Evolutionary conservation across 2,329 filamentous ascomycete species (phyloP).

Genomic region (Trichoderma simmonsii): DNA sequence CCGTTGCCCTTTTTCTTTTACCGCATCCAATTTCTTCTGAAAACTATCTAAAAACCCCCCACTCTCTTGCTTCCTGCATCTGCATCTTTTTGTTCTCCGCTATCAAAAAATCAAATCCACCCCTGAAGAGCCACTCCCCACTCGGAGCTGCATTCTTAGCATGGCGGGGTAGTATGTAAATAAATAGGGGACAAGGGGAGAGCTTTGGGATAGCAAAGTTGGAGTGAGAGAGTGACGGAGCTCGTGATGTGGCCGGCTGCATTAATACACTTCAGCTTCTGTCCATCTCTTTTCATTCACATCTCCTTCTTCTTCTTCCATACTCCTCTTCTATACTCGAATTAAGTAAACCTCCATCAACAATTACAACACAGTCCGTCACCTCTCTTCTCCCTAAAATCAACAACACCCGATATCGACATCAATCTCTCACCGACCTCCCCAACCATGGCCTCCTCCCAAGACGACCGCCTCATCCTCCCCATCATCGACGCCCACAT

Average conservation of each 20-base stretch:
- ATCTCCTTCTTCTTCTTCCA: not conserved
- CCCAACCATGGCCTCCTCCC: constrained; percentile 30
- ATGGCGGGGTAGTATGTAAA: constrained; percentile 11
- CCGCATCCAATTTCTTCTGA: not conserved
- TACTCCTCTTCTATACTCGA: not conserved
- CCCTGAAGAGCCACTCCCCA: not conserved
- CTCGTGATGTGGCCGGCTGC: not conserved
- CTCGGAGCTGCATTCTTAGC: not conserved
- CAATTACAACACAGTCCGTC: not conserved
- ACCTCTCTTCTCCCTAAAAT: not conserved
- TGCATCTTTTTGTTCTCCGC: not conserved
- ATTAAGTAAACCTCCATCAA: not conserved
- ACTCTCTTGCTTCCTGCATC: not conserved
- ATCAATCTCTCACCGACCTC: not conserved
- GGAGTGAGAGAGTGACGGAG: not conserved
- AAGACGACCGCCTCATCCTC: constrained; percentile 40
- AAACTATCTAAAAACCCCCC: not conserved
- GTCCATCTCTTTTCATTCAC: not conserved
- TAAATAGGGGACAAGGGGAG: constrained; percentile 8
- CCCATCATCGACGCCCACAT: constrained; percentile 87
- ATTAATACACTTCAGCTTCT: not conserved
- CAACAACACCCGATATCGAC: not conserved
- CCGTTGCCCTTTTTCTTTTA: not conserved
- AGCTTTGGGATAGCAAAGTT: constrained; percentile 1
- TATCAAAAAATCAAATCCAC: not conserved